Conservation (phyloP, 306 rosid genomes). For the Ormosia semicastrata region DNA sequence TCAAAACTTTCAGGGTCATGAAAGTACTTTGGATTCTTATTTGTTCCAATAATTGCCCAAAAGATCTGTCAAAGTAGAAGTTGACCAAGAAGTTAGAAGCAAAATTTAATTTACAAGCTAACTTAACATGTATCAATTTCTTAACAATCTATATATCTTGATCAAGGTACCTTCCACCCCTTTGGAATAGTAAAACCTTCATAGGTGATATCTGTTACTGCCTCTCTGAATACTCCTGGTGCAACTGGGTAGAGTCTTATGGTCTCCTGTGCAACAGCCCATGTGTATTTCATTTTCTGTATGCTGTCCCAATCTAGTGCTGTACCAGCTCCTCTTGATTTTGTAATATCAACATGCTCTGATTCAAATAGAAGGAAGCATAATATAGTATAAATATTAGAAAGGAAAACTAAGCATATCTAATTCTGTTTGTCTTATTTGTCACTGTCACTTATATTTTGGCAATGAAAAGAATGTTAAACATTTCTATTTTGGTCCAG, state of each 20-base stretch:
- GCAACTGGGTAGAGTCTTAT: slow-evolving; percentile 49
- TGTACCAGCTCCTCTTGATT: slow-evolving; percentile 10
- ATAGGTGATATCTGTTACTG: slow-evolving; percentile 25
- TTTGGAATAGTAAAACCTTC: slow-evolving; percentile 46
- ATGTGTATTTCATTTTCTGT: slow-evolving; percentile 46
- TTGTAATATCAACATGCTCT: slow-evolving; percentile 37
- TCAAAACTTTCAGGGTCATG: slow-evolving; percentile 37
- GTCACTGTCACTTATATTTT: not conserved
- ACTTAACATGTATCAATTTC: not conserved
- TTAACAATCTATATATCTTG: not conserved
- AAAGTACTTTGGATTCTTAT: slow-evolving; percentile 33
- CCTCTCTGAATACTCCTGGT: slow-evolving; percentile 43
- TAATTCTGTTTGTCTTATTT: not conserved
- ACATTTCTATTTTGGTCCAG: not conserved
- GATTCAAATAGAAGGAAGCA: slow-evolving; percentile 6
- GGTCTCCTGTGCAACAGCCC: slow-evolving; percentile 45
- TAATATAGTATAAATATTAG: not conserved
- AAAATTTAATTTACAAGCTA: not conserved
- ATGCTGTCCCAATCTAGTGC: slow-evolving; percentile 42
- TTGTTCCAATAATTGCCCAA: slow-evolving; percentile 41
- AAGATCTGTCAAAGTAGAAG: slow-evolving; percentile 22
- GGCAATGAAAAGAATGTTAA: not conserved
- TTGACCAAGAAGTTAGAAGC: not conserved
- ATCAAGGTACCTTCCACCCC: slow-evolving; percentile 45
- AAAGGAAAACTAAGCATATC: not conserved